Percentiles rank a stretch among this genome's conserved stretches.
phyloP scores from a whole-genome alignment of 1,139 yeast genomes.

The Cylindricascospora bacillispora region DNA sequence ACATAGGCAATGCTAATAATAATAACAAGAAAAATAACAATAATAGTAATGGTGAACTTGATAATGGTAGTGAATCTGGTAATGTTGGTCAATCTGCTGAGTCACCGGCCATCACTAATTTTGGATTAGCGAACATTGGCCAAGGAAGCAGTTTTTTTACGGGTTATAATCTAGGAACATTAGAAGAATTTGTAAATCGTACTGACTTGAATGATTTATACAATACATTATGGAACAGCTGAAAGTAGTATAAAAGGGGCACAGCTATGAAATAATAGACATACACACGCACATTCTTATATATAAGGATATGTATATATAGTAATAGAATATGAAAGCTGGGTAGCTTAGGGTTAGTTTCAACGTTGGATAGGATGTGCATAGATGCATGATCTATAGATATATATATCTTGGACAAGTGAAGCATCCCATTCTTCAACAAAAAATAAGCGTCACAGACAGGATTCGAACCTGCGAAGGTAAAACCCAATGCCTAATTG shows the following conservation, averaged over 20 bases:
- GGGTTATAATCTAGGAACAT: conserved; percentile 20
- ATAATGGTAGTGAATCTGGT: not conserved
- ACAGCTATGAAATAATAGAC: too few relatives aligned
- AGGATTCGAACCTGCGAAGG: conserved; percentile 58
- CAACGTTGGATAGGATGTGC: too few relatives aligned
- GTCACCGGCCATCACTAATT: not conserved
- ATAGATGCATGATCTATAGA: too few relatives aligned
- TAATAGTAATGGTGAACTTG: not conserved
- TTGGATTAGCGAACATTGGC: not conserved
- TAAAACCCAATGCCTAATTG: conserved; percentile 39
- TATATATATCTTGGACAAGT: too few relatives aligned
- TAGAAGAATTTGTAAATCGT: conserved; percentile 22
- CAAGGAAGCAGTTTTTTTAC: conserved; percentile 1
- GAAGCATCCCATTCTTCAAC: conserved; percentile 3
- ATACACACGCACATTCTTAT: too few relatives aligned
- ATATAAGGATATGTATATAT: too few relatives aligned
- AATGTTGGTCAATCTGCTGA: not conserved
- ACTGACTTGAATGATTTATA: conserved; percentile 21
- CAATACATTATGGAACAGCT: conserved; percentile 16
- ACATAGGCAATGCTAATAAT: not conserved
- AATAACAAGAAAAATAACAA: not conserved
- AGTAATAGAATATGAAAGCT: too few relatives aligned
- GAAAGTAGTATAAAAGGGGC: too few relatives aligned
- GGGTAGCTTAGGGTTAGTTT: too few relatives aligned
- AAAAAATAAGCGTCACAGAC: conserved; percentile 38